Conservation (phyloP, 192 early-diverging fungal genomes). For the Umbelopsis isabellina region DNA sequence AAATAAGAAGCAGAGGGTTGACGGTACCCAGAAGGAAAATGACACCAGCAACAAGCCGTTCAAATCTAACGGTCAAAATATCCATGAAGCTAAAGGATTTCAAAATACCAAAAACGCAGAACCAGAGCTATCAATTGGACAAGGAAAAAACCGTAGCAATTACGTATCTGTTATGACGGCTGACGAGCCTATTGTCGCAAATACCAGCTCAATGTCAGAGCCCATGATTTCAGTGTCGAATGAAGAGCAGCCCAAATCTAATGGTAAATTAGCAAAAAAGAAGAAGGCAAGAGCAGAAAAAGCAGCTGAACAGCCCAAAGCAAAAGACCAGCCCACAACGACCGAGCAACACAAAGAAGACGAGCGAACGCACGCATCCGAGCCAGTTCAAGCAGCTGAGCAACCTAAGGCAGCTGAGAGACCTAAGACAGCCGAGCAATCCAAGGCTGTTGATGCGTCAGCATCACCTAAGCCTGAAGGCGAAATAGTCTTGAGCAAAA, state of each 20-base stretch:
- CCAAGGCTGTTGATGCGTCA: background rate
- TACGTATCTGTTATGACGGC: conserved; percentile 4
- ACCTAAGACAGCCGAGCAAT: background rate
- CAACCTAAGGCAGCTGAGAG: too few species aligned
- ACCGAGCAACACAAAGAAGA: background rate
- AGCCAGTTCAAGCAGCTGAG: background rate
- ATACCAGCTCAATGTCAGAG: background rate
- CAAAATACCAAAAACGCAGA: background rate
- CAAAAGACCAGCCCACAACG: background rate
- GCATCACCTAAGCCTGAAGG: background rate
- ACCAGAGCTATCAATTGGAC: background rate
- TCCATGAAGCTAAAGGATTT: background rate
- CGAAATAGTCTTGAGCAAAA: background rate
- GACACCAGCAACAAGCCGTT: background rate
- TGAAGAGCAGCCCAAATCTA: too few species aligned
- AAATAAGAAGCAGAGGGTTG: background rate
- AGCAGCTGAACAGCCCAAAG: background rate
- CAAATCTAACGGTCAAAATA: background rate
- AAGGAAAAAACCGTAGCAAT: conserved; percentile 12
- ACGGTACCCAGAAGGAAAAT: background rate
- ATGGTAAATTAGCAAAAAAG: background rate
- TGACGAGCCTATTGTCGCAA: background rate
- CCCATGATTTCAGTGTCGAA: too few species aligned
- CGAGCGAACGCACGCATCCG: too few species aligned
- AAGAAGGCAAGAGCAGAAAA: background rate